Evolutionary conservation across 441 rosid species (phyloP).

Genomic region (Manihot esculenta): DNA sequence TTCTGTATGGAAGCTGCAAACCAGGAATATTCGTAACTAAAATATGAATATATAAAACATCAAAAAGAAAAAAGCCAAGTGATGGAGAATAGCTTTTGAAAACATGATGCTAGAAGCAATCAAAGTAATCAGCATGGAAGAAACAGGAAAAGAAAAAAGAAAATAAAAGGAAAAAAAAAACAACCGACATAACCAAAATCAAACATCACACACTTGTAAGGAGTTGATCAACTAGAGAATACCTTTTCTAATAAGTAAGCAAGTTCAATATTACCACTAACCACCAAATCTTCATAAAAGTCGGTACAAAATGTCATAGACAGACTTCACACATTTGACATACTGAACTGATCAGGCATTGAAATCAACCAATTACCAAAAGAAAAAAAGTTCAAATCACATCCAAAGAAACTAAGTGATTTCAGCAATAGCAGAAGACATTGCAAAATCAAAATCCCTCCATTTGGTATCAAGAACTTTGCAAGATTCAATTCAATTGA

Average conservation of each 20-base stretch:
- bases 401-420: no score
- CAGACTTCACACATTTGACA: no score
- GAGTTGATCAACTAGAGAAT: neutral
- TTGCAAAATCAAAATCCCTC: neutral
- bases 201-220: neutral
- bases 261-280: neutral
- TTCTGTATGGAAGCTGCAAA: conserved; percentile 75
- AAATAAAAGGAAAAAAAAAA: no score
- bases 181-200: neutral
- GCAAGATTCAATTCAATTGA: no score
- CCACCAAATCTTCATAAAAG: neutral
- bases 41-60: conserved; percentile 5
- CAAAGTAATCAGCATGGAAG: neutral
- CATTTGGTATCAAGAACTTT: no score
- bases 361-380: no score
- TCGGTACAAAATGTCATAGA: no score
- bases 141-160: no score
- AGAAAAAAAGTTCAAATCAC: no score
- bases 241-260: neutral
- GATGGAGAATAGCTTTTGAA: neutral
- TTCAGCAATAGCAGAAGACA: neutral
- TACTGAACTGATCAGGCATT: no score
- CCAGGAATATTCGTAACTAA: conserved; percentile 35
- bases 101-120: neutral
- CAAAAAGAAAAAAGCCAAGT: neutral